These are phyloP conservation scores for Dalbergia cochinchinensis DNA, from an alignment of 306 rosid genomes.

Conservation along the genomic window DNA sequence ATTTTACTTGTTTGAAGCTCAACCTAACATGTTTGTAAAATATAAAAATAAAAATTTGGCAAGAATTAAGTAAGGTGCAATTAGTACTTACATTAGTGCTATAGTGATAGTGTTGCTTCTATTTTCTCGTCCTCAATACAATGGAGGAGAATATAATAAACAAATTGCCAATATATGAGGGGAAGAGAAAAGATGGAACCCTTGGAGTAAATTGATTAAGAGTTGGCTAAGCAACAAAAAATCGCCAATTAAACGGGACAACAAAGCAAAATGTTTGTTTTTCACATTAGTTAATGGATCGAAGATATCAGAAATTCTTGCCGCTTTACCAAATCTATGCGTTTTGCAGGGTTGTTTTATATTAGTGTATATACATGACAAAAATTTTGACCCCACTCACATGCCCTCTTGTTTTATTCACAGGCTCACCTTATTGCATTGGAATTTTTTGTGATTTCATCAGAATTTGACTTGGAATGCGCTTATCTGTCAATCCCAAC, in stretches of 20 bases:
- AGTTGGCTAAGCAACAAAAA: slow-evolving; percentile 6
- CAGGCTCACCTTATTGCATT: slow-evolving; percentile 41
- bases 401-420: slow-evolving; percentile 48
- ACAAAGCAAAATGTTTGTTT: slow-evolving; percentile 22
- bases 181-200: background rate
- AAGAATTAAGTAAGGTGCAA: background rate
- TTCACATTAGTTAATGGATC: slow-evolving; percentile 21
- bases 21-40: background rate
- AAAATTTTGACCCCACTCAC: slow-evolving; percentile 68
- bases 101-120: background rate
- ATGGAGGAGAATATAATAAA: too few relatives aligned
- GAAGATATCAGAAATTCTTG: slow-evolving; percentile 29
- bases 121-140: too few relatives aligned
- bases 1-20: background rate
- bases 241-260: slow-evolving; percentile 17
- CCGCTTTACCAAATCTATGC: slow-evolving; percentile 45
- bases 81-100: background rate
- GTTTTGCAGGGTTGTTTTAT: slow-evolving; percentile 27
- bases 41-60: background rate
- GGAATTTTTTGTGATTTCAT: slow-evolving; percentile 19
- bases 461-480: slow-evolving; percentile 47
- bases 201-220: background rate
- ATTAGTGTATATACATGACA: background rate
- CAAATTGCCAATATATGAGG: too few relatives aligned
- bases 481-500: slow-evolving; percentile 39